A percentile compares a stretch with the other conserved stretches of the same genome.
phyloP scores from a whole-genome alignment of 768 basidiomycete species.

The Polyporus arcularius region DNA sequence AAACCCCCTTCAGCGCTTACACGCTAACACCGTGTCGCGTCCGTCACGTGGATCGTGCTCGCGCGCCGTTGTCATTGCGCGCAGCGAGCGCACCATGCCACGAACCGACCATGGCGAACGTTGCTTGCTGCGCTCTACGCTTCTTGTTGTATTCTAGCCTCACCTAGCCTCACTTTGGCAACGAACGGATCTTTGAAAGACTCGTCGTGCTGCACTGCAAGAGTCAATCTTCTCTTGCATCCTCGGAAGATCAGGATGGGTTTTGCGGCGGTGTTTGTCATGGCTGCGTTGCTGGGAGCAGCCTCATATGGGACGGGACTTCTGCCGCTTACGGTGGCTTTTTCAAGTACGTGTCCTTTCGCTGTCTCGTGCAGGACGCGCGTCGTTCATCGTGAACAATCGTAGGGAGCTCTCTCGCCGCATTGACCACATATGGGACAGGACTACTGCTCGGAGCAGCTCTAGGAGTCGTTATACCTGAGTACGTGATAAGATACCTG shows the following conservation, averaged over 20 bases:
- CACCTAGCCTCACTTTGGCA: not conserved
- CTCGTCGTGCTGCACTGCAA: not conserved
- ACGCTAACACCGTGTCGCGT: conserved; percentile 1
- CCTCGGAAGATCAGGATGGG: conserved; percentile 27
- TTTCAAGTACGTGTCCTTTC: conserved; percentile 55
- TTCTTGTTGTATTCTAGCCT: not conserved
- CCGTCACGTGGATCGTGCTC: not conserved
- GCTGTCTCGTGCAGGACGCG: not conserved
- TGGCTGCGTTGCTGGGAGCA: conserved; percentile 63
- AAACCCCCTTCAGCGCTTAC: no score
- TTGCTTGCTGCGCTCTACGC: not conserved
- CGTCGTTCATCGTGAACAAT: not conserved
- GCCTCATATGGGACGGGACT: conserved; percentile 71
- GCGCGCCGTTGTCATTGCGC: no score
- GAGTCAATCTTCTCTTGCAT: not conserved
- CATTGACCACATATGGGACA: conserved; percentile 64
- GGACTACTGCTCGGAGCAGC: conserved; percentile 90
- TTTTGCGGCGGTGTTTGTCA: conserved; percentile 46
- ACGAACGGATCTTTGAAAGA: not conserved
- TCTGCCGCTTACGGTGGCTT: conserved; percentile 71
- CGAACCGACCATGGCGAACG: not conserved
- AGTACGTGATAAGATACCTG: conserved; percentile 53
- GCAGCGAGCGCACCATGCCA: no score
- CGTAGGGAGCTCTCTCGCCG: conserved; percentile 43
- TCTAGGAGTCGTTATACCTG: conserved; percentile 89